phyloP scores from a whole-genome alignment of 306 rosid genomes.

The Medicago arabica region DNA sequence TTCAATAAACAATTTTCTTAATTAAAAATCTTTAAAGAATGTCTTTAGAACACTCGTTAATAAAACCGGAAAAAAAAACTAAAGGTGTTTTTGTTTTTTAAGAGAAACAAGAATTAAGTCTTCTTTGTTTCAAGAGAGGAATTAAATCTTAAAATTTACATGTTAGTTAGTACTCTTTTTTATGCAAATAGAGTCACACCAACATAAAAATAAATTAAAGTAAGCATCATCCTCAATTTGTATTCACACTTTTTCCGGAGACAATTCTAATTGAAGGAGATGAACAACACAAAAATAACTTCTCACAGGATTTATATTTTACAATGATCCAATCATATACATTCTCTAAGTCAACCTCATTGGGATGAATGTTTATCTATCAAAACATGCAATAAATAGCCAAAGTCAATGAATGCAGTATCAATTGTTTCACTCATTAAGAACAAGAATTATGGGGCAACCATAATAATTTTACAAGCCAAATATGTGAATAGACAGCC shows the following conservation, averaged over 20 bases:
- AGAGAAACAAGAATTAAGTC: no score
- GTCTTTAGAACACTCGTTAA: no score
- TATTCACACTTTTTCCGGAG: not conserved
- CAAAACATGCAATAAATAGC: not conserved
- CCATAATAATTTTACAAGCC: constrained; percentile 44
- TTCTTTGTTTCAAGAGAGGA: no score
- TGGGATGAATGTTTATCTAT: not conserved
- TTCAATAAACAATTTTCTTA: no score
- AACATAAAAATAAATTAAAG: not conserved
- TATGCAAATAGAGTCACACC: not conserved
- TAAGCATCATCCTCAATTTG: not conserved
- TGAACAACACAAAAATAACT: not conserved
- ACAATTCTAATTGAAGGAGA: not conserved
- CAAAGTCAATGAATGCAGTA: constrained; percentile 10
- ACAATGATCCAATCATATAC: not conserved
- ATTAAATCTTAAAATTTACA: no score
- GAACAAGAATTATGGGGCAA: constrained; percentile 23
- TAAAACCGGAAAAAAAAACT: no score
- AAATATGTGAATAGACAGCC: constrained; percentile 36
- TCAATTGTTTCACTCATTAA: constrained; percentile 38
- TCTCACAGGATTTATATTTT: not conserved
- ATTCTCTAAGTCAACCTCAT: not conserved
- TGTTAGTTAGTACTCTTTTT: not conserved
- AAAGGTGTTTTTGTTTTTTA: no score
- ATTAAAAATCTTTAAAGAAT: no score